Conservation (phyloP, 1,284 basidiomycete genomes). For the Boletus mariae region DNA sequence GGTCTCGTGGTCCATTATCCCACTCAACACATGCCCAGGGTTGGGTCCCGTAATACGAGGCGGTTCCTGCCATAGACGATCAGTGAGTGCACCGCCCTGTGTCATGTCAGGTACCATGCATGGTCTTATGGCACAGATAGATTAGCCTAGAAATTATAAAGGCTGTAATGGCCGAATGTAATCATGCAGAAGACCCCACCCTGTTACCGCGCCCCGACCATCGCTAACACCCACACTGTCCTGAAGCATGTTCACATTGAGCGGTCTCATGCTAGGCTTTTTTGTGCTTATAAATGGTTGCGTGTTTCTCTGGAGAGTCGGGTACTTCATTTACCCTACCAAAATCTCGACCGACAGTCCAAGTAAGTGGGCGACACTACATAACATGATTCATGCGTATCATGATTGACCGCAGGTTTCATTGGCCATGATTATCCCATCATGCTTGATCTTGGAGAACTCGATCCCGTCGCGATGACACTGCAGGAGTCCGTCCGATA, state of each 20-base stretch:
- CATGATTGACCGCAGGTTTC: slow-evolving; percentile 1
- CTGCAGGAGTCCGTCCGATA: slow-evolving; percentile 11
- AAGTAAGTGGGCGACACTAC: not conserved
- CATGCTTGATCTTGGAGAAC: slow-evolving; percentile 5
- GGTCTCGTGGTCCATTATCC: no score
- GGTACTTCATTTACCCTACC: not conserved
- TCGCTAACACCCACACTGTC: not conserved
- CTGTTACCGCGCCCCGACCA: not conserved
- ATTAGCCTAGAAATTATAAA: not conserved
- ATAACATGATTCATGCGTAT: not conserved
- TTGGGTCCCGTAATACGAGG: not conserved
- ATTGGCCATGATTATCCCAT: slow-evolving; percentile 8
- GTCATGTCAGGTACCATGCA: not conserved
- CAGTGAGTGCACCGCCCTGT: not conserved
- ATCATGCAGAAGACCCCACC: not conserved
- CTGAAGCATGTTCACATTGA: not conserved
- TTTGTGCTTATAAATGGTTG: slow-evolving; percentile 5
- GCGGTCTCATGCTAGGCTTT: not conserved
- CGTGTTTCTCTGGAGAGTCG: slow-evolving; percentile 5
- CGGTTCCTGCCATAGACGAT: not conserved
- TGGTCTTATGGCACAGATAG: not conserved
- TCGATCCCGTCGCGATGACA: slow-evolving; percentile 11
- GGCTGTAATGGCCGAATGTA: not conserved
- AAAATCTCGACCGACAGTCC: not conserved
- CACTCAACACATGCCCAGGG: no score